A percentile compares a stretch with the other conserved stretches of the same genome.
Evolutionary conservation across 148 eudicot genomes (phyloP).

Genomic region (Camellia sinensis): DNA sequence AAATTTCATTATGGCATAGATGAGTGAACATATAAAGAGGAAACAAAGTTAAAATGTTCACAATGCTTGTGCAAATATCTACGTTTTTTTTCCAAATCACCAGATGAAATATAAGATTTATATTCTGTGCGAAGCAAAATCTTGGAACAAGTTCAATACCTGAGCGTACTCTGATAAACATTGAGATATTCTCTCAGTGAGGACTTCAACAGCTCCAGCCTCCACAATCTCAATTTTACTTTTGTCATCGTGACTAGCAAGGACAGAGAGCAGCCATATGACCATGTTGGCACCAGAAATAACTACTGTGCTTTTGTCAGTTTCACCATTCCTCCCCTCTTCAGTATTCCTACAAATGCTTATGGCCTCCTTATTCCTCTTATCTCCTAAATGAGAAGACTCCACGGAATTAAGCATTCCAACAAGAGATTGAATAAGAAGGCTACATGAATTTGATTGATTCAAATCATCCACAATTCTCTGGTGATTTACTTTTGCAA

Average conservation of each 20-base stretch:
- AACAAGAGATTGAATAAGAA: conserved; percentile 75
- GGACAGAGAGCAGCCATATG: conserved; percentile 77
- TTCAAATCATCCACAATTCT: conserved; percentile 61
- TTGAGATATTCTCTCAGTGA: conserved; percentile 62
- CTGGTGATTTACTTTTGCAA: conserved; percentile 64
- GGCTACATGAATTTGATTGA: conserved; percentile 43
- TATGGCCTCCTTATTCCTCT: conserved; percentile 39
- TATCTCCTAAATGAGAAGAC: conserved; percentile 31
- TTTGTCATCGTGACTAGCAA: conserved; percentile 69
- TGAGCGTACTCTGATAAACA: conserved; percentile 46
- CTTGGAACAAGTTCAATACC: conserved; percentile 35
- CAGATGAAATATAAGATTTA: neutral
- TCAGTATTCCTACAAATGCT: conserved; percentile 55
- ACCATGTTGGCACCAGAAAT: conserved; percentile 61
- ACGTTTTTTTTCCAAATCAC: neutral
- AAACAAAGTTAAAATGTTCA: neutral
- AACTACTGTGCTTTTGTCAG: conserved; percentile 36
- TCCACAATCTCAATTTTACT: conserved; percentile 66
- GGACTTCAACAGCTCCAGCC: conserved; percentile 78
- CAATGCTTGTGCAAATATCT: neutral
- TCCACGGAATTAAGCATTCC: conserved; percentile 54
- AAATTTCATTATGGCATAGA: neutral
- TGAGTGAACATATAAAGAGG: conserved; percentile 4
- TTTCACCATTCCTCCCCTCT: conserved; percentile 34
- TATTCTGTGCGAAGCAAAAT: neutral